Evolutionary conservation across 2,329 filamentous ascomycete species (phyloP), one percentile per base, ranked within the genome.

Genomic region (Neonectria ditissima): DNA sequence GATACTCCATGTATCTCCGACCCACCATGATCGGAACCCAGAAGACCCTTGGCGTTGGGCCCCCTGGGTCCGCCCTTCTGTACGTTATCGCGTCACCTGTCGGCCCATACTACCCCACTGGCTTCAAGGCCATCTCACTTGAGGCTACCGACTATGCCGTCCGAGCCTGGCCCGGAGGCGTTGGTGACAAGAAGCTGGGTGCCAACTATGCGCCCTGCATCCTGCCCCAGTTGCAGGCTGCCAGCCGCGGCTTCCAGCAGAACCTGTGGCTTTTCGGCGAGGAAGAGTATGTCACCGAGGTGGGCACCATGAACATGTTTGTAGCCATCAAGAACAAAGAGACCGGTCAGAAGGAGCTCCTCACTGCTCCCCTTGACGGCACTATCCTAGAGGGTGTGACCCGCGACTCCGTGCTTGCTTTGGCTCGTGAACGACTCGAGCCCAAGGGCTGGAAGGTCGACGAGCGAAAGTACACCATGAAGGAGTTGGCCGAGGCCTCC

Each of bases 191-290:
- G 89, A 99, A 99, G 84, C 89, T 99, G 34, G 96, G 96, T 66
- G 96, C 95, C 75, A 99, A 99, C 87, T 99, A 99, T 79, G 96
- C 96, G n/a, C 96, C 96, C 6, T 98, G 96, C 83, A 95, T 99
- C 74, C 84, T 98, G n/a, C 96, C 96, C 18, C 96, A 99, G 82
- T 88, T 96, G 74, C 89, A 97, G 81, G 96, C 96, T 44, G 93
- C 94, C 48, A 92, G 90, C 79, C 89, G 94, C 60, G 96, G 96
- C 22, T 97, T 94, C 86, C 95, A 98, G 82, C 96, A 99, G 84
- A 99, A 98, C 81, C 86, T 99, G 57, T 99, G 96, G 96, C 84
- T 99, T 32, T 99, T 98, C 77, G 94, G 94, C 45, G 91, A 97
- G 76, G 93, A 98, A 80, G 93, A 98, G 79, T 97, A 91, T 75